A percentile compares a stretch with the other conserved stretches of the same genome.
Evolutionary conservation across 441 rosid species (phyloP).

Genomic region (Capsella rubella): DNA sequence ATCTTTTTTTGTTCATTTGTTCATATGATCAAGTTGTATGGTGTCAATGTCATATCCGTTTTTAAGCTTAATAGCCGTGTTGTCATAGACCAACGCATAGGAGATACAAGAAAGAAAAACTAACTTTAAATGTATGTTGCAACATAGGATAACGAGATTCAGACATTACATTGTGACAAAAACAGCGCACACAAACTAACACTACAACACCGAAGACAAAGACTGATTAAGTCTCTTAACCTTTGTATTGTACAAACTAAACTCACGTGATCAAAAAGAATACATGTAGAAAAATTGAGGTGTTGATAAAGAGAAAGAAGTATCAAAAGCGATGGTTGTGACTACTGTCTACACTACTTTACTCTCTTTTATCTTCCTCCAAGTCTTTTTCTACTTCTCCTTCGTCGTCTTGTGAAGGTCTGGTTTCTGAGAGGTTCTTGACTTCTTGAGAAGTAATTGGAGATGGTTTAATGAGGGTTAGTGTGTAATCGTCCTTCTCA

Average conservation of each 20-base stretch:
- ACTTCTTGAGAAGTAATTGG: slow-evolving; percentile 60
- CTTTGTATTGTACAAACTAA: slow-evolving; percentile 37
- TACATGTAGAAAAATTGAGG: slow-evolving; percentile 24
- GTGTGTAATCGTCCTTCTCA: slow-evolving; percentile 75
- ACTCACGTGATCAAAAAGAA: slow-evolving; percentile 40
- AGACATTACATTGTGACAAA: slow-evolving; percentile 25
- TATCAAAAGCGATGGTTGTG: slow-evolving; percentile 5
- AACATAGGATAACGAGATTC: not conserved
- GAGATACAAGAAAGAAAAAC: not conserved
- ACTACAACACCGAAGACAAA: slow-evolving; percentile 34
- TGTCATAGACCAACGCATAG: slow-evolving; percentile 12
- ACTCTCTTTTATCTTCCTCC: slow-evolving; percentile 89
- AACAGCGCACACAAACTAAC: slow-evolving; percentile 33
- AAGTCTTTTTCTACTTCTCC: slow-evolving; percentile 52
- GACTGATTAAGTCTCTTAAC: slow-evolving; percentile 27
- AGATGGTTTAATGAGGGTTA: slow-evolving; percentile 85
- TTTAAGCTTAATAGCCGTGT: not conserved
- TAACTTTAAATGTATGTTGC: slow-evolving; percentile 6
- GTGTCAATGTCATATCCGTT: slow-evolving; percentile 29
- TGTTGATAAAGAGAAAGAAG: slow-evolving; percentile 27
- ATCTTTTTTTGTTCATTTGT: slow-evolving; percentile 32
- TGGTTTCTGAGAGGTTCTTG: slow-evolving; percentile 56
- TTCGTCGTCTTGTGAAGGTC: slow-evolving; percentile 48
- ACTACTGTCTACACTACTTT: slow-evolving; percentile 32
- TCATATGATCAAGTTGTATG: slow-evolving; percentile 24